Base-by-base conservation (phyloP, 768 basidiomycete genomes). In the Lactifluus volemus region DNA sequence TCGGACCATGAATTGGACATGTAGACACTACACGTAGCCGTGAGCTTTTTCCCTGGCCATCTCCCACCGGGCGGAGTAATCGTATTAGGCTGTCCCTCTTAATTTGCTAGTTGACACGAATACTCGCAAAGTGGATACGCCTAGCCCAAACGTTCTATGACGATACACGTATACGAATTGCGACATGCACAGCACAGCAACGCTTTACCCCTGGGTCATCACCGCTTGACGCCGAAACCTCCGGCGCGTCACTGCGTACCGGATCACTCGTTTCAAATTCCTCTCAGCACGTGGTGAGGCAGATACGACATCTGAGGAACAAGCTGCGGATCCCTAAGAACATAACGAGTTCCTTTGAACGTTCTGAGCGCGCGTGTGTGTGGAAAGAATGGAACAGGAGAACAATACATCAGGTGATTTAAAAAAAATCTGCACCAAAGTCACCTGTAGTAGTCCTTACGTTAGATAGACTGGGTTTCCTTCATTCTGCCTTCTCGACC, bases 91-190 rank as follows among this genome's bases (percentile, higher is more conserved):
- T 29, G 50, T 53, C 8, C 25, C 47, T 38, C 56, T 49, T 58
- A 42, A 54, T 63, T 58, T n/a, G 52, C 25, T 41, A 3, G n/a
- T n/a, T 36, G 50, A 42, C 17, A 58, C 61, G 61, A 58, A 62
- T 62, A 19, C 45, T 34, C 25, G 25, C 41, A 17, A 42, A 42
- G 15, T n/a, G 41, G 41, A 42, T 42, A 42, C 44, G 44, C 44
- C n/a, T 34, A 34, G 44, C 34, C 30, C 45, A 63, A 63, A 63
- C 47, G n/a, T 21, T 32, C 25, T 52, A 57, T 14, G n/a, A 52
- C 45, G 44, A 41, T 51, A 61, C 51, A 34, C 53, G 53, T 50
- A 36, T 25, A 32, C 12, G 48, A 34, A 19, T 44, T 29, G 38
- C 36, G 47, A 45, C 55, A 30, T 17, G 48, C 55, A 57, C 25